Evolutionary conservation across 768 basidiomycete species (phyloP).

Genomic region (Tylopilus vinaceipallidus): DNA sequence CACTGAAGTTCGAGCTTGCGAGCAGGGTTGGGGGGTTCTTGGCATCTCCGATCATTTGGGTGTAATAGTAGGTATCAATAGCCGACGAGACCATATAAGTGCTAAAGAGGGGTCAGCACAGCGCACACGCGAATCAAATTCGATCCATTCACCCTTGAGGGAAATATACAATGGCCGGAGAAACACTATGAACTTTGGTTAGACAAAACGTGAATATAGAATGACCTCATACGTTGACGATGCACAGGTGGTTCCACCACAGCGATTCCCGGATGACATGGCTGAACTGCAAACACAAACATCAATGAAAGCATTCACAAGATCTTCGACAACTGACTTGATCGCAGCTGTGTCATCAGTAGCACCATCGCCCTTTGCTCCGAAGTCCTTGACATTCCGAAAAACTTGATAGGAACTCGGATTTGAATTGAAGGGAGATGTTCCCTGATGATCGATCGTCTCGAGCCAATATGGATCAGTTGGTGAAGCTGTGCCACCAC

Average conservation of each 20-base stretch:
- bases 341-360: conserved; percentile 77
- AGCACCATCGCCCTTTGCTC: conserved; percentile 59
- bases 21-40: conserved; percentile 63
- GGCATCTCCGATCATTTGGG: conserved; percentile 75
- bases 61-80: conserved; percentile 72
- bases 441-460: conserved; percentile 68
- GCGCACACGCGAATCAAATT: background rate
- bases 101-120: conserved; percentile 33
- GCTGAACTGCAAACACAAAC: conserved; percentile 44
- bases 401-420: conserved; percentile 61
- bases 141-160: conserved; percentile 53
- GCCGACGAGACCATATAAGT: conserved; percentile 66
- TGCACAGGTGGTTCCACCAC: conserved; percentile 45
- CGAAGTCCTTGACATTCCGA: conserved; percentile 67
- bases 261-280: conserved; percentile 60
- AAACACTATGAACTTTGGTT: conserved; percentile 15
- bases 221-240: conserved; percentile 47
- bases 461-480: conserved; percentile 63
- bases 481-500: conserved; percentile 44
- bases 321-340: conserved; percentile 41
- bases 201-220: background rate
- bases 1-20: conserved; percentile 57
- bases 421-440: conserved; percentile 60
- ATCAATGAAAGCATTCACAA: background rate
- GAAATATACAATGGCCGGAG: conserved; percentile 75